Evolutionary conservation across 2,329 filamentous ascomycete species (phyloP).

Genomic region (Byssoonygena ceratinophila): DNA sequence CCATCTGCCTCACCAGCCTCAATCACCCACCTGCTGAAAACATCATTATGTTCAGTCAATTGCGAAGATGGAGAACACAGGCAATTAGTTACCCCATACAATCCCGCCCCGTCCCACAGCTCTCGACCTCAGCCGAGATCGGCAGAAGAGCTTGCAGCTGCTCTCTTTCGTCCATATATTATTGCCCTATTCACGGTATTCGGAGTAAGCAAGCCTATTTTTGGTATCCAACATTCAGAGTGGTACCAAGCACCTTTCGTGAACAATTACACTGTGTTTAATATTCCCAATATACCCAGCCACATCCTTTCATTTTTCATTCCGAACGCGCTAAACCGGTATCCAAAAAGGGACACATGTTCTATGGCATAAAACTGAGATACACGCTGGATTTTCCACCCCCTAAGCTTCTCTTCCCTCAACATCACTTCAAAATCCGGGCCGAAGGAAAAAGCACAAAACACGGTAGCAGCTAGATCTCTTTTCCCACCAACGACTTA

Average conservation of each 20-base stretch:
- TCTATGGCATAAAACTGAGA: neutral
- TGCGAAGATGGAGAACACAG: neutral
- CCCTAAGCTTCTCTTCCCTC: neutral
- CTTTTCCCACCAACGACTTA: conserved; percentile 13
- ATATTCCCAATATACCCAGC: neutral
- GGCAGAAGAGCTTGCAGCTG: no score
- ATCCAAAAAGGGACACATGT: neutral
- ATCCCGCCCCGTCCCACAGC: no score
- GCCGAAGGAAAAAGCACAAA: neutral
- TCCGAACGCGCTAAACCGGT: neutral
- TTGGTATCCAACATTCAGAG: no score
- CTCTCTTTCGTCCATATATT: no score
- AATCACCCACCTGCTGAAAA: no score
- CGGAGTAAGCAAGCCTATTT: no score
- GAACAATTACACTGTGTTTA: neutral
- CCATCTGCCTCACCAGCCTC: no score
- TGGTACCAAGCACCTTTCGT: neutral
- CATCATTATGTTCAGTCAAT: neutral
- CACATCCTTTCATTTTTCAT: neutral
- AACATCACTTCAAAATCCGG: neutral
- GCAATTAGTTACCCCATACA: no score
- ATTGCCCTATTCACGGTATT: no score
- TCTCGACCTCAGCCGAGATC: no score
- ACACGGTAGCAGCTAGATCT: neutral
- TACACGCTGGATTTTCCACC: neutral